Percentiles rank a stretch among this genome's conserved stretches.
Evolutionary conservation across 1,284 basidiomycete genomes (phyloP).

Genomic region (Coniferiporia sulphurascens): DNA sequence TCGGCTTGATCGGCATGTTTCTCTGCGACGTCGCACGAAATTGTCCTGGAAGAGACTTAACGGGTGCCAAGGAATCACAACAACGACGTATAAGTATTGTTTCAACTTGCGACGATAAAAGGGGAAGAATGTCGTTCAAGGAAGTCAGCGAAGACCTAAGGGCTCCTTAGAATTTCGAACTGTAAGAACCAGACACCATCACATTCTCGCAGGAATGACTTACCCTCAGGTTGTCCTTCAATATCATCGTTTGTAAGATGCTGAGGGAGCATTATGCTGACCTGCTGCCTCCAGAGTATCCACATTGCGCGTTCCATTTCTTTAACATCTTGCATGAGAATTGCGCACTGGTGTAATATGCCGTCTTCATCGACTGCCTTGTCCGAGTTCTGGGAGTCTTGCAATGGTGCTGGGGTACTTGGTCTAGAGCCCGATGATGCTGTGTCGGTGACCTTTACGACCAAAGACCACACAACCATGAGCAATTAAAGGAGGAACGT

Average conservation of each 20-base stretch:
- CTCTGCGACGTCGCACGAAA: conserved; percentile 80
- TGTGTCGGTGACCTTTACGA: conserved; percentile 11
- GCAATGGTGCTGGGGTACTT: conserved; percentile 43
- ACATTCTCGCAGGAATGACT: conserved; percentile 7
- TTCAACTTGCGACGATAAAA: conserved; percentile 63
- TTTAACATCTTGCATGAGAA: conserved; percentile 60
- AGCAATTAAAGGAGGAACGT: neutral
- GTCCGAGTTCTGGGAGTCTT: conserved; percentile 50
- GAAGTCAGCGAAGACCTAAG: conserved; percentile 47
- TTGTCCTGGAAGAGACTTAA: conserved; percentile 84
- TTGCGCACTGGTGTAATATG: conserved; percentile 55
- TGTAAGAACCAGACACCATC: neutral
- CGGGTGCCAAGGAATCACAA: conserved; percentile 80
- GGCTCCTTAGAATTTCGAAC: conserved; percentile 39
- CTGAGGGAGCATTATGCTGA: conserved; percentile 55
- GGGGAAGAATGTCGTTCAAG: conserved; percentile 45
- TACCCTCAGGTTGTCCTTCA: conserved; percentile 49
- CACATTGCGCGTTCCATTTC: conserved; percentile 45
- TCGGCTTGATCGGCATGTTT: conserved; percentile 66
- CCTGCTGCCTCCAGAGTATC: conserved; percentile 62
- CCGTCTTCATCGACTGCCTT: conserved; percentile 54
- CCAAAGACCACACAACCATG: neutral
- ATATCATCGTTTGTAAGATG: conserved; percentile 32
- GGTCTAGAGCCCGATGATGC: conserved; percentile 37
- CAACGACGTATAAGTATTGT: conserved; percentile 72